These are phyloP conservation scores for Cyberlindnera saturnus DNA, from an alignment of 805 yeast genomes.

Conservation along the genomic window DNA sequence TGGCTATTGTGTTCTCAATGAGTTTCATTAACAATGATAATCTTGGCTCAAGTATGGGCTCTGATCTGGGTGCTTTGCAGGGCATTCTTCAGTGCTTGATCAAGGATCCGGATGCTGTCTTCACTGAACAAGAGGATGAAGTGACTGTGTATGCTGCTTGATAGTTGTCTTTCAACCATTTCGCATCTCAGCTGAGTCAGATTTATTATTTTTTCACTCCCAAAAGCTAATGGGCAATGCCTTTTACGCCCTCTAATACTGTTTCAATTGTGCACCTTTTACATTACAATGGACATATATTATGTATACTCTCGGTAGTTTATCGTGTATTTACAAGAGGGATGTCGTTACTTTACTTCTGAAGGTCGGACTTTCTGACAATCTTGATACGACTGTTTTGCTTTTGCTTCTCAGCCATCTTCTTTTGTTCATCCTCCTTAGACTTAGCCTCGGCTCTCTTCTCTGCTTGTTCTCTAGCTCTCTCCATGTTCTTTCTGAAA, in stretches of 20 bases:
- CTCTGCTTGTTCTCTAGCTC: conserved; percentile 33
- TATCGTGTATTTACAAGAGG: conserved; percentile 1
- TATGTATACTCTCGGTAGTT: neutral
- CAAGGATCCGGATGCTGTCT: conserved; percentile 30
- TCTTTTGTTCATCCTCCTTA: conserved; percentile 28
- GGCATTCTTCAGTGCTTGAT: conserved; percentile 44
- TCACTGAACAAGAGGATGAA: conserved; percentile 12
- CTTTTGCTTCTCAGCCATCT: conserved; percentile 26
- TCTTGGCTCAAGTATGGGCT: conserved; percentile 38
- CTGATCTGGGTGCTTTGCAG: conserved; percentile 49
- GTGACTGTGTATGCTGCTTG: conserved; percentile 4
- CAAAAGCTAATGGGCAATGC: no score
- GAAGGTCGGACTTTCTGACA: conserved; percentile 16
- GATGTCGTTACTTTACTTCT: conserved; percentile 3
- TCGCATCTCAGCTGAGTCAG: neutral
- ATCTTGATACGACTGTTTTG: conserved; percentile 21
- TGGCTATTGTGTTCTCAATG: conserved; percentile 84
- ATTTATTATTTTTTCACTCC: neutral
- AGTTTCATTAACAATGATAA: conserved; percentile 45
- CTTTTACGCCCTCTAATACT: no score
- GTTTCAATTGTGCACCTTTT: neutral
- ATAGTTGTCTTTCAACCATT: neutral
- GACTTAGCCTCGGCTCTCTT: conserved; percentile 31
- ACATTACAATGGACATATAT: neutral
- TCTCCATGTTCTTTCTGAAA: conserved; percentile 33